Percentiles rank a stretch among this genome's conserved stretches.
Conservation (phyloP, 1,284 basidiomycete species). For the Grifola frondosa region DNA sequence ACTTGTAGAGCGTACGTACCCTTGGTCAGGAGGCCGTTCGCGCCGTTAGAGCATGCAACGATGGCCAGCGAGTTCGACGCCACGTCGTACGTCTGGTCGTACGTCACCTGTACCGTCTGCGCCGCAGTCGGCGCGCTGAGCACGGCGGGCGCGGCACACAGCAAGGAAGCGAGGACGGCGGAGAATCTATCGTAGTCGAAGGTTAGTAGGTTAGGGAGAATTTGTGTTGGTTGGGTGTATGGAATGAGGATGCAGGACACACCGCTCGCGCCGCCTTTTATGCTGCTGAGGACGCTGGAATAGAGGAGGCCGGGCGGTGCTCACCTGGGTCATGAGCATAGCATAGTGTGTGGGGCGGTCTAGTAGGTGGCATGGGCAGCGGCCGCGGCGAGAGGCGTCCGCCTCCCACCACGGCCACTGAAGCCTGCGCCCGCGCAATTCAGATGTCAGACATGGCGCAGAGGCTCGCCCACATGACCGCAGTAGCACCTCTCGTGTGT, state of each 20-base stretch:
- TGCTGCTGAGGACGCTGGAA: neutral
- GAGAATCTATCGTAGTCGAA: constrained; percentile 21
- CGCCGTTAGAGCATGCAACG: too few relatives aligned
- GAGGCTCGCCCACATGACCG: too few relatives aligned
- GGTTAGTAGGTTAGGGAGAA: neutral
- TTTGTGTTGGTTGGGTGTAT: neutral
- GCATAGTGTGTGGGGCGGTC: too few relatives aligned
- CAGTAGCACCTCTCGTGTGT: too few relatives aligned
- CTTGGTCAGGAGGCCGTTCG: constrained; percentile 43
- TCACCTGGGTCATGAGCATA: too few relatives aligned
- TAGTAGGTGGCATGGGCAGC: neutral
- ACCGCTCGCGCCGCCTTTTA: neutral
- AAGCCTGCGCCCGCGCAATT: too few relatives aligned
- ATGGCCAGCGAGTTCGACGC: constrained; percentile 26
- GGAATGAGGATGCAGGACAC: neutral
- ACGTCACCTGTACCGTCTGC: too few relatives aligned
- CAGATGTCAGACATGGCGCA: too few relatives aligned
- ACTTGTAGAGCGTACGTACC: constrained; percentile 42
- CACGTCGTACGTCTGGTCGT: constrained; percentile 43
- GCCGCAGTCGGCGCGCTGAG: constrained; percentile 8
- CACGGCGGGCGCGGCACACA: constrained; percentile 15
- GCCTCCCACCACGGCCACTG: neutral
- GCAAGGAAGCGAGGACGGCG: constrained; percentile 16
- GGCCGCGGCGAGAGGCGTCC: neutral
- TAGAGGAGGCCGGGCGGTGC: too few relatives aligned